A percentile compares a stretch with the other conserved stretches of the same genome.
These are phyloP conservation scores for Tetracentron sinense DNA, from an alignment of 164 flowering plant species.

Conservation along the genomic window DNA sequence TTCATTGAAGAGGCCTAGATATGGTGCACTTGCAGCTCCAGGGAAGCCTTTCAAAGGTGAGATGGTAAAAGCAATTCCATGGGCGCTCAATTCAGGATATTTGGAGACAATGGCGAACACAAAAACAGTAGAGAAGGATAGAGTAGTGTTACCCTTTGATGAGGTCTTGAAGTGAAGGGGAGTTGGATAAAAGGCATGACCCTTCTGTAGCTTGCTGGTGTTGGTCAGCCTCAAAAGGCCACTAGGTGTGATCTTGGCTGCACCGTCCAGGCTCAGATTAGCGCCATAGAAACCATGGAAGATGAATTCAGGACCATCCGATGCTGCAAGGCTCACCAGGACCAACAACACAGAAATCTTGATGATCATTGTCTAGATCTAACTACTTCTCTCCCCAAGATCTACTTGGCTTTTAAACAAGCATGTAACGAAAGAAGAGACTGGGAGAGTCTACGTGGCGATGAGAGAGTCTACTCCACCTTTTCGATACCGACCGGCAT, in stretches of 20 bases:
- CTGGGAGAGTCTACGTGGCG: no score
- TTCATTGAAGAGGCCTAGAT: not conserved
- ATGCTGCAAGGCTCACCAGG: not conserved
- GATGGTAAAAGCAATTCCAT: slow-evolving; percentile 23
- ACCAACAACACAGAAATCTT: not conserved
- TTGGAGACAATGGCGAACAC: slow-evolving; percentile 16
- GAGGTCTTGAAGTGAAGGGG: slow-evolving; percentile 20
- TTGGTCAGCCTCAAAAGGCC: slow-evolving; percentile 24
- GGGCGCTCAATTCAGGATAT: slow-evolving; percentile 2
- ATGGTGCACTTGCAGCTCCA: no score
- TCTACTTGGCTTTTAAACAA: no score
- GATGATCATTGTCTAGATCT: not conserved
- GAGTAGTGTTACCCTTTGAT: not conserved
- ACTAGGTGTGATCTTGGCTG: slow-evolving; percentile 6
- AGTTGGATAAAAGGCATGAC: slow-evolving; percentile 22
- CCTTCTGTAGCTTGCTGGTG: not conserved
- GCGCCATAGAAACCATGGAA: slow-evolving; percentile 13
- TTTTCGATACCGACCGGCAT: no score
- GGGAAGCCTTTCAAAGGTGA: slow-evolving; percentile 15
- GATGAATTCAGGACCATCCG: slow-evolving; percentile 3
- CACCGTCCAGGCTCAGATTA: slow-evolving; percentile 12
- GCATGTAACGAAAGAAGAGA: no score
- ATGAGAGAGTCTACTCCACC: no score
- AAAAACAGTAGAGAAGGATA: slow-evolving; percentile 26
- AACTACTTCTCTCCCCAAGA: no score